Percentiles rank a stretch among this genome's conserved stretches.
These are phyloP conservation scores for Cryptococcus floricola DNA, from an alignment of 1,284 basidiomycete genomes.

Conservation along the genomic window DNA sequence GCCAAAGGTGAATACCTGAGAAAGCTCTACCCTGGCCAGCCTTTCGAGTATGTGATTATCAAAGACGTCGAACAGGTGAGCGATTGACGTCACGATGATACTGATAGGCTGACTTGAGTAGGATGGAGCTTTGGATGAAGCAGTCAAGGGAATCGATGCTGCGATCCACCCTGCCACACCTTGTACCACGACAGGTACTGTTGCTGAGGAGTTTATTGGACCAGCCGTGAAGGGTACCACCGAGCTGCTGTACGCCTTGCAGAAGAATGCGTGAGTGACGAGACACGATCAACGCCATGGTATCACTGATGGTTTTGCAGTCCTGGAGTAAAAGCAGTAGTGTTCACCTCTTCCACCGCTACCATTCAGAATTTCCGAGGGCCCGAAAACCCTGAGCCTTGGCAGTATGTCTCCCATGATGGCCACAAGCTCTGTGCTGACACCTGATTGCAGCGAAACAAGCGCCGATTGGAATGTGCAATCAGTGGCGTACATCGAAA, in stretches of 20 bases:
- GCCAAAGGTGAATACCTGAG: slow-evolving; percentile 55
- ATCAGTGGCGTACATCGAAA: slow-evolving; percentile 55
- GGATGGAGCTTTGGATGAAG: slow-evolving; percentile 65
- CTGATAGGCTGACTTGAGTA: slow-evolving; percentile 17
- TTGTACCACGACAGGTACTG: slow-evolving; percentile 37
- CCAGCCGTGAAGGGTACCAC: slow-evolving; percentile 64
- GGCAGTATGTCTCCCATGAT: slow-evolving; percentile 18
- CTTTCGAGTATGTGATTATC: slow-evolving; percentile 55
- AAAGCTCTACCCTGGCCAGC: slow-evolving; percentile 51
- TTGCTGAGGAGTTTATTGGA: slow-evolving; percentile 55
- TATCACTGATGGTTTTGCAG: slow-evolving; percentile 17
- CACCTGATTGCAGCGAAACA: slow-evolving; percentile 29
- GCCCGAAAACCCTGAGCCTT: too few species aligned
- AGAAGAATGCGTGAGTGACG: slow-evolving; percentile 54
- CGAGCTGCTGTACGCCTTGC: slow-evolving; percentile 57
- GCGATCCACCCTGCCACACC: slow-evolving; percentile 46
- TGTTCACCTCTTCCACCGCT: slow-evolving; percentile 63
- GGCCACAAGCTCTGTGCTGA: slow-evolving; percentile 10
- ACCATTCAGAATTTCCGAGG: slow-evolving; percentile 41
- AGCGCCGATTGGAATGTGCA: slow-evolving; percentile 63
- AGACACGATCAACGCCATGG: not conserved
- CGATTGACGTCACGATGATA: not conserved
- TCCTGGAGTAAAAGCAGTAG: slow-evolving; percentile 59
- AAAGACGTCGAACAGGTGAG: slow-evolving; percentile 56
- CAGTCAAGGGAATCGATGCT: slow-evolving; percentile 62